Conservation (phyloP, 2,329 filamentous ascomycete genomes). For the Niveomyces coronatus region DNA sequence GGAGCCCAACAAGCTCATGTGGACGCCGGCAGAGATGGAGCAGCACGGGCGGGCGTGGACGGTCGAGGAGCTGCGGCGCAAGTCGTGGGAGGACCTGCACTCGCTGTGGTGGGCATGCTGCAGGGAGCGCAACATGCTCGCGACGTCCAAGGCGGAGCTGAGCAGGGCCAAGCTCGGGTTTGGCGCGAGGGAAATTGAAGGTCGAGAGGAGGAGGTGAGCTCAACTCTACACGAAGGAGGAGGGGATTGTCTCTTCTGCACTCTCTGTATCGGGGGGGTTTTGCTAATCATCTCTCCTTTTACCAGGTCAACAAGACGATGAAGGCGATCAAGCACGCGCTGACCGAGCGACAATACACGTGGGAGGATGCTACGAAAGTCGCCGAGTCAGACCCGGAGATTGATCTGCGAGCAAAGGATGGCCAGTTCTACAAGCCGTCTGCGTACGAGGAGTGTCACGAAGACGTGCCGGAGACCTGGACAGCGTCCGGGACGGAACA, state of each 20-base stretch:
- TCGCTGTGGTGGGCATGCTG: conserved; percentile 88
- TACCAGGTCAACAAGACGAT: conserved; percentile 65
- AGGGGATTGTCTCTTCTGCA: too few species aligned
- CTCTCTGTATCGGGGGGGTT: too few species aligned
- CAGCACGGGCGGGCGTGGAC: conserved; percentile 76
- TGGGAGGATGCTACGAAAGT: conserved; percentile 68
- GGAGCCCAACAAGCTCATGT: conserved; percentile 54
- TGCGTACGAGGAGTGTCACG: conserved; percentile 25
- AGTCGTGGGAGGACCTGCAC: conserved; percentile 92
- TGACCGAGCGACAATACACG: conserved; percentile 81
- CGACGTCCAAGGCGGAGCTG: conserved; percentile 66
- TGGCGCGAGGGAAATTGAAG: conserved; percentile 56
- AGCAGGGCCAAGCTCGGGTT: conserved; percentile 58
- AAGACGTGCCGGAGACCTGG: conserved; percentile 17
- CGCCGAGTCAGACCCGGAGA: conserved; percentile 55
- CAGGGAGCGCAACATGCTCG: conserved; percentile 80
- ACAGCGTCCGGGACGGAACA: conserved; percentile 13
- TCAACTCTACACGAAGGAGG: too few species aligned
- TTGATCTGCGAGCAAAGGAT: conserved; percentile 43
- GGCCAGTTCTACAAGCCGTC: conserved; percentile 40
- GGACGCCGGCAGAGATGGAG: conserved; percentile 59
- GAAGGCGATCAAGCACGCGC: conserved; percentile 68
- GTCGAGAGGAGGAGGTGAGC: conserved; percentile 58
- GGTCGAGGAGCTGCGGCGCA: conserved; percentile 72
- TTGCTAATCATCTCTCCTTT: too few species aligned